phyloP scores from a whole-genome alignment of 495 filamentous ascomycete genomes.

The Aspergillus ostianus region DNA sequence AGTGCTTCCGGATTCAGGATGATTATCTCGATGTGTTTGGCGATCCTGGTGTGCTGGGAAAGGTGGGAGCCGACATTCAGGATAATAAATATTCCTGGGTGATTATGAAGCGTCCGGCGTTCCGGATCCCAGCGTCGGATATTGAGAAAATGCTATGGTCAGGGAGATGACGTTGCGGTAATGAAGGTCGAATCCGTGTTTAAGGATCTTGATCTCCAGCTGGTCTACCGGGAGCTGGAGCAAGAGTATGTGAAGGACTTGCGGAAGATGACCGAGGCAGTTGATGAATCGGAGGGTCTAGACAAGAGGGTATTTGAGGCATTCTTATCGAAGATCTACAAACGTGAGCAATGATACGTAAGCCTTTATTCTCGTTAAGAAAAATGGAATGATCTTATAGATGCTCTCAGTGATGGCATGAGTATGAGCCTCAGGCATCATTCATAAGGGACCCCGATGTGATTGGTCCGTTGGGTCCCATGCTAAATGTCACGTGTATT shows the following conservation, averaged over 20 bases:
- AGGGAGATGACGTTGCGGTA: conserved; percentile 69
- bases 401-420: no score
- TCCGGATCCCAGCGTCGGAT: conserved; percentile 68
- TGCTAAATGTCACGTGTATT: no score
- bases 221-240: conserved; percentile 53
- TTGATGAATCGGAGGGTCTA: conserved; percentile 75
- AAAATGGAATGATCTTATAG: no score
- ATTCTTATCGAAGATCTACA: background rate
- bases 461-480: no score
- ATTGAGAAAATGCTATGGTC: conserved; percentile 73
- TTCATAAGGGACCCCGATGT: no score
- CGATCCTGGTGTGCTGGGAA: conserved; percentile 82
- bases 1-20: conserved; percentile 92
- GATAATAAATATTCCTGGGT: conserved; percentile 96
- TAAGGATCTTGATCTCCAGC: background rate
- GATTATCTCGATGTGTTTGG: conserved; percentile 93
- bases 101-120: conserved; percentile 73
- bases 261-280: conserved; percentile 57
- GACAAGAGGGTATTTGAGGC: conserved; percentile 66
- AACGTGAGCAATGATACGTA: background rate
- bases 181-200: conserved; percentile 20
- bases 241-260: conserved; percentile 67
- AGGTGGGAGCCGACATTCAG: conserved; percentile 90
- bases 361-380: no score
- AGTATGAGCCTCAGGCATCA: no score